Evolutionary conservation across 306 rosid genomes (phyloP).

Genomic region (Lathyrus sativus): DNA sequence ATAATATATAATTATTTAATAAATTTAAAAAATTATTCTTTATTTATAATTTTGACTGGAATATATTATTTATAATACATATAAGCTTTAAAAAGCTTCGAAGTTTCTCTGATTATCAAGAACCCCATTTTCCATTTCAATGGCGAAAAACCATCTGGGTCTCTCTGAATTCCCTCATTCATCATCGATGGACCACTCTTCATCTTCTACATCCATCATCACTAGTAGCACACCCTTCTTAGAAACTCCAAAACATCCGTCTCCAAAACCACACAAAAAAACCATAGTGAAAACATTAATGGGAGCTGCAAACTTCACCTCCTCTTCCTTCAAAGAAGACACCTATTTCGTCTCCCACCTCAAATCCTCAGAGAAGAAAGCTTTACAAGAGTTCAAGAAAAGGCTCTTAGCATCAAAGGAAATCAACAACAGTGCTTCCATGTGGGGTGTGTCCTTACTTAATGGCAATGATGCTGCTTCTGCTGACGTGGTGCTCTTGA

Average conservation of each 20-base stretch:
- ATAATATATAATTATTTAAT: too few relatives aligned
- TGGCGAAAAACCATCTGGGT: conserved; percentile 52
- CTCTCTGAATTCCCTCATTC: conserved; percentile 36
- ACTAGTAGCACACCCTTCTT: conserved; percentile 38
- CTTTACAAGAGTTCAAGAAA: conserved; percentile 69
- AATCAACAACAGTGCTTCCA: conserved; percentile 30
- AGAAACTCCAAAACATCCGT: conserved; percentile 50
- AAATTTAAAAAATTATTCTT: too few relatives aligned
- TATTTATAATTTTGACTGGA: too few relatives aligned
- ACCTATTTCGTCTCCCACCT: conserved; percentile 61
- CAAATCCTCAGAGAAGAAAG: conserved; percentile 73
- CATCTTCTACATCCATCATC: conserved; percentile 28
- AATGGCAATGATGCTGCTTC: conserved; percentile 60
- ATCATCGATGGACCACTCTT: conserved; percentile 49
- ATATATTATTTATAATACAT: too few relatives aligned
- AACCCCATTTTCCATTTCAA: conserved; percentile 34
- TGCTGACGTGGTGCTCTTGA: conserved; percentile 81
- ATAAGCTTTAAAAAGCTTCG: neutral
- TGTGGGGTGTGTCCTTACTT: conserved; percentile 81
- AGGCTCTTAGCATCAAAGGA: conserved; percentile 40
- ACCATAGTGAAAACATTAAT: conserved; percentile 73
- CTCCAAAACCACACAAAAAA: conserved; percentile 69
- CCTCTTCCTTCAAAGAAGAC: conserved; percentile 82
- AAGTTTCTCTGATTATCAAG: conserved; percentile 29
- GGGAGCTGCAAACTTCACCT: conserved; percentile 58